Conservation (phyloP, 2,329 filamentous ascomycete species). For the Cercospora citrullina region DNA sequence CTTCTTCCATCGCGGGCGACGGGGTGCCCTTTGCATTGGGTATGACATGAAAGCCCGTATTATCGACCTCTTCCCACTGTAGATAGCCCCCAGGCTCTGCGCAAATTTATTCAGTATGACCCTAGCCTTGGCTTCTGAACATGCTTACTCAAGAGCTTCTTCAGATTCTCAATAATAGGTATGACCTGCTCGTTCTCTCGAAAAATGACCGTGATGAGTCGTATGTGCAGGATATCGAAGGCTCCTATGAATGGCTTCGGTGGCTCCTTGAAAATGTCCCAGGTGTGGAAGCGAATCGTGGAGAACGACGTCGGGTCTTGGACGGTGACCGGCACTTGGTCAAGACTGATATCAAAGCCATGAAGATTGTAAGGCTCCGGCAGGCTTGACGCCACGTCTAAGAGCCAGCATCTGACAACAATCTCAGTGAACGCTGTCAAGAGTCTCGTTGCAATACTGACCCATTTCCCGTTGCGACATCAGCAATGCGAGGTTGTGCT, state of each 20-base stretch:
- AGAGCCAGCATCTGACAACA: background rate
- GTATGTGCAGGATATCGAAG: conserved; percentile 12
- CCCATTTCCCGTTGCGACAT: background rate
- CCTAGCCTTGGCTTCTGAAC: no score
- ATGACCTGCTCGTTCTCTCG: background rate
- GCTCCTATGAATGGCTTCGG: conserved; percentile 3
- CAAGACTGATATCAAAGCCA: conserved; percentile 1
- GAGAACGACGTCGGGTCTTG: conserved; percentile 1
- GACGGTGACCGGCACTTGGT: background rate
- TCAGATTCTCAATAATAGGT: background rate
- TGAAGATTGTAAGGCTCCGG: conserved; percentile 1
- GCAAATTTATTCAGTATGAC: background rate
- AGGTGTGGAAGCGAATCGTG: conserved; percentile 12
- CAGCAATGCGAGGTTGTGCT: background rate
- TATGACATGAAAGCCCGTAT: background rate
- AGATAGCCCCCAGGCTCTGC: background rate
- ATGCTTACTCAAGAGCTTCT: background rate
- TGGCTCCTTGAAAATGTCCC: conserved; percentile 2
- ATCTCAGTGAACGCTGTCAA: background rate
- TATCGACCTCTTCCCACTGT: conserved; percentile 1
- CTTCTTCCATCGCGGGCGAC: background rate
- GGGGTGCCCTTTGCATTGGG: background rate
- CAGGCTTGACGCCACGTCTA: background rate
- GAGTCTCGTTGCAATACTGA: background rate
- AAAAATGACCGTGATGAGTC: conserved; percentile 8